Percentiles rank a stretch among this genome's conserved stretches.
These are phyloP conservation scores for Schwanniomyces yamadae DNA, from an alignment of 805 yeast genomes.

Conservation along the genomic window DNA sequence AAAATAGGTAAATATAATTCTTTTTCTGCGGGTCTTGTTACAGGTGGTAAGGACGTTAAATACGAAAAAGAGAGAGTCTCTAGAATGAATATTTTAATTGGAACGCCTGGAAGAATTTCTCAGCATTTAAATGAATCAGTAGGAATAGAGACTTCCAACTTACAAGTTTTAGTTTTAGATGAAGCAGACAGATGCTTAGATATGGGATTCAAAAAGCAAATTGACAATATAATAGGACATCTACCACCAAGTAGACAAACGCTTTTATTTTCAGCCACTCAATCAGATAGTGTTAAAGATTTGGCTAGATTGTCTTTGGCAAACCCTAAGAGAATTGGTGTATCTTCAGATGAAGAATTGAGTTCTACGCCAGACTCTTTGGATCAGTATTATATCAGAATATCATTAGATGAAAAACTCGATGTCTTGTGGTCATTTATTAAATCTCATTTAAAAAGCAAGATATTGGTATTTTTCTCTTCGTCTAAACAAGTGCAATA, in stretches of 20 bases:
- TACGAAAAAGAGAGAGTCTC: constrained; percentile 79
- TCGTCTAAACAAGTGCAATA: constrained; percentile 90
- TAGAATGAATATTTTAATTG: constrained; percentile 76
- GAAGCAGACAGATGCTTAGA: constrained; percentile 93
- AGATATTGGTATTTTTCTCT: constrained; percentile 79
- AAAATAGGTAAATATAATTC: constrained; percentile 73
- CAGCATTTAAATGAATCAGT: constrained; percentile 91
- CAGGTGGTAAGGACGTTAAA: constrained; percentile 88
- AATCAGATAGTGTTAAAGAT: constrained; percentile 77
- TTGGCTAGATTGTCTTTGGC: constrained; percentile 75
- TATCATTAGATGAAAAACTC: constrained; percentile 75
- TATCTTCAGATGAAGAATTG: constrained; percentile 44
- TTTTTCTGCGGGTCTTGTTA: constrained; percentile 86
- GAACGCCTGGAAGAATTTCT: constrained; percentile 88
- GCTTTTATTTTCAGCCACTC: constrained; percentile 83
- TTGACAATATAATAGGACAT: constrained; percentile 77
- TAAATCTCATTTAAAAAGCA: constrained; percentile 75
- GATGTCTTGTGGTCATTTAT: constrained; percentile 85
- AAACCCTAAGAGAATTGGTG: constrained; percentile 51
- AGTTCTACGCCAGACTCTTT: constrained; percentile 79
- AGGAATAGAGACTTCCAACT: constrained; percentile 69
- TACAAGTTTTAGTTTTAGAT: constrained; percentile 79
- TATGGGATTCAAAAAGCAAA: constrained; percentile 85
- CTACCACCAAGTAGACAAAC: constrained; percentile 84
- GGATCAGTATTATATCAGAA: constrained; percentile 77